phyloP scores from a whole-genome alignment of 768 basidiomycete genomes.

The Suillus hirtellus region DNA sequence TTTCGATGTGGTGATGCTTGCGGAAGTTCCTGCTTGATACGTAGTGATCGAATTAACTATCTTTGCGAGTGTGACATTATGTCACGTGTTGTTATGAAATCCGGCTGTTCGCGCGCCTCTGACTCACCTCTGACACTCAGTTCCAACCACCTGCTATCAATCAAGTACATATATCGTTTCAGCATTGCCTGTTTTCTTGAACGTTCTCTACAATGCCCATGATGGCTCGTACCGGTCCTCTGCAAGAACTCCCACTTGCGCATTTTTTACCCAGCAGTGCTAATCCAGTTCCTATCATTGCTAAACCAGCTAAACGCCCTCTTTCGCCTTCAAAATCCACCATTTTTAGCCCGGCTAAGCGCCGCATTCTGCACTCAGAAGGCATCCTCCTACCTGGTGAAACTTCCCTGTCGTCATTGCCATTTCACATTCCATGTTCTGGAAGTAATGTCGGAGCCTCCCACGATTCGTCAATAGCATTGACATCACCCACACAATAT shows the following conservation, averaged over 20 bases:
- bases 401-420: not conserved
- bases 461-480: slow-evolving; percentile 30
- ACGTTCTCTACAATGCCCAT: slow-evolving; percentile 17
- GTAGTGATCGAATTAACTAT: not conserved
- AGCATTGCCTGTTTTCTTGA: slow-evolving; percentile 7
- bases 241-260: slow-evolving; percentile 62
- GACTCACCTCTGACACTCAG: slow-evolving; percentile 6
- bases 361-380: slow-evolving; percentile 61
- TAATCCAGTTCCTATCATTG: slow-evolving; percentile 28
- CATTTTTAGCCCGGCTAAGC: slow-evolving; percentile 64
- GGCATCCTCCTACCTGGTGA: slow-evolving; percentile 41
- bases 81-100: slow-evolving; percentile 22
- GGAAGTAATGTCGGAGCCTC: slow-evolving; percentile 41
- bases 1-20: slow-evolving; percentile 81
- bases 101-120: not conserved
- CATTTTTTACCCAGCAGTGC: slow-evolving; percentile 45
- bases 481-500: not conserved
- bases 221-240: slow-evolving; percentile 45
- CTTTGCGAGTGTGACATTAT: slow-evolving; percentile 12
- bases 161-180: slow-evolving; percentile 9
- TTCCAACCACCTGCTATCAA: slow-evolving; percentile 12
- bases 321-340: slow-evolving; percentile 53
- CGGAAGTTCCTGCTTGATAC: slow-evolving; percentile 23
- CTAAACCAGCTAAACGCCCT: slow-evolving; percentile 56
- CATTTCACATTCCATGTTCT: not conserved